Base-by-base conservation (phyloP, 2,329 filamentous ascomycete species). In the Colletotrichum paranaense region DNA sequence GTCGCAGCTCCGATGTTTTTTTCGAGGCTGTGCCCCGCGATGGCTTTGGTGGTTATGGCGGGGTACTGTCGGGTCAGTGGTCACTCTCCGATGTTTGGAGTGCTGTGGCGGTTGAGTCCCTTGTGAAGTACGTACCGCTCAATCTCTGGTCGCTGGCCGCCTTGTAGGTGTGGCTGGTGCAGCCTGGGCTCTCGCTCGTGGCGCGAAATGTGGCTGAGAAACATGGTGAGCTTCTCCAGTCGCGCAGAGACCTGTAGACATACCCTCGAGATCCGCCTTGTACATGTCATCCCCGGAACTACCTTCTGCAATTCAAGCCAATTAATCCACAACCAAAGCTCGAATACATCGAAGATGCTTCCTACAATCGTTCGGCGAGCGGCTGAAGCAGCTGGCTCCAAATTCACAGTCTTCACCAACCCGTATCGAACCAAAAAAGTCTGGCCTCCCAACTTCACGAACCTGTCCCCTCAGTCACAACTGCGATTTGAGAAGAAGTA, bases 401-500 rank as follows among this genome's bases (percentile, higher is more conserved):
- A 80, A 28, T 70, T 82, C 53, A 80, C 75, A 68, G 82, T 86
- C 74, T 84, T 87, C 75, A 87, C 82, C 73, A 91, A 90, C 79
- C 88, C 88, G 5, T 92, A 90, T 84, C 89, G 86, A 78, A 89
- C 91, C 62, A 92, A 93, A 82, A 93, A 92, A 80, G 85, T 90
- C 76, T 96, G 94, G 94, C 94, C 94, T 70, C 94, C 94, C 14
- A 91, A 95, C 82, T 93, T 96, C 82, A 84, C 87, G 75, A 89
- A 90, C 79, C 88, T 96, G 72, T 90, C 90, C 49, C 84, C 87
- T 59, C 93, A 93, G 81, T 91, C 95, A 79, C 92, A 95, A 82
- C 93, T 95, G 80, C 88, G 91, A 56, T 92, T 95, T 77, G 94
- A 96, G 85, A 91, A 93, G 81, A 92, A 93, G 79, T 95, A 93